phyloP scores from a whole-genome alignment of 345 rosid genomes.

The Gynandropsis gynandra region DNA sequence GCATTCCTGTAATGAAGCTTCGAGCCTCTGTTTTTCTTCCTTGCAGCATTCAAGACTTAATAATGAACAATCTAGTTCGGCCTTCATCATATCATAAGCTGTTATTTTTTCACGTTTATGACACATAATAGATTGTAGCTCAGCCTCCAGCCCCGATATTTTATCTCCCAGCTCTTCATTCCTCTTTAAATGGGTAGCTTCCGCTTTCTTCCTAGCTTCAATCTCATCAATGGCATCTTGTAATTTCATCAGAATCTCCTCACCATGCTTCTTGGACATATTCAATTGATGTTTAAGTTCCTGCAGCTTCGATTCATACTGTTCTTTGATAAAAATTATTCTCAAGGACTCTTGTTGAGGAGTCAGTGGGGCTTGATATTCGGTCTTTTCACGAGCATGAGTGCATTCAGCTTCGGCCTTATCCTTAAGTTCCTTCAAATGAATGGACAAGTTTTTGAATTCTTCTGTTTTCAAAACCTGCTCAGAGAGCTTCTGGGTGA shows the following conservation, averaged over 20 bases:
- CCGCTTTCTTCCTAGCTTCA: conserved; percentile 67
- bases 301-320: conserved; percentile 74
- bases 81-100: conserved; percentile 75
- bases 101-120: conserved; percentile 75
- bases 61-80: conserved; percentile 85
- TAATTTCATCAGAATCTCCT: conserved; percentile 85
- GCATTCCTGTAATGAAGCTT: conserved; percentile 56
- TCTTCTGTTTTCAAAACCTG: conserved; percentile 86
- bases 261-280: conserved; percentile 79
- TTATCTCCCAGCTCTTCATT: conserved; percentile 68
- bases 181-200: conserved; percentile 69
- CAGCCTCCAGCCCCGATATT: conserved; percentile 68
- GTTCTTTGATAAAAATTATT: conserved; percentile 93
- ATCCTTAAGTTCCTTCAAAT: conserved; percentile 84
- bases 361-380: conserved; percentile 39
- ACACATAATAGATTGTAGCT: conserved; percentile 45
- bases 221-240: conserved; percentile 86
- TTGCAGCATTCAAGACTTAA: conserved; percentile 95
- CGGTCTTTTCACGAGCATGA: conserved; percentile 52
- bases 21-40: conserved; percentile 84
- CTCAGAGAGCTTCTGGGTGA: conserved; percentile 62
- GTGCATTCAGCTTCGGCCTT: conserved; percentile 65
- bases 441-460: conserved; percentile 66
- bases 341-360: conserved; percentile 90
- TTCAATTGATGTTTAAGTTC: conserved; percentile 82